A percentile compares a stretch with the other conserved stretches of the same genome.
These are phyloP conservation scores for Tulasnella sp. DNA, from an alignment of 768 basidiomycete genomes.

Conservation along the genomic window DNA sequence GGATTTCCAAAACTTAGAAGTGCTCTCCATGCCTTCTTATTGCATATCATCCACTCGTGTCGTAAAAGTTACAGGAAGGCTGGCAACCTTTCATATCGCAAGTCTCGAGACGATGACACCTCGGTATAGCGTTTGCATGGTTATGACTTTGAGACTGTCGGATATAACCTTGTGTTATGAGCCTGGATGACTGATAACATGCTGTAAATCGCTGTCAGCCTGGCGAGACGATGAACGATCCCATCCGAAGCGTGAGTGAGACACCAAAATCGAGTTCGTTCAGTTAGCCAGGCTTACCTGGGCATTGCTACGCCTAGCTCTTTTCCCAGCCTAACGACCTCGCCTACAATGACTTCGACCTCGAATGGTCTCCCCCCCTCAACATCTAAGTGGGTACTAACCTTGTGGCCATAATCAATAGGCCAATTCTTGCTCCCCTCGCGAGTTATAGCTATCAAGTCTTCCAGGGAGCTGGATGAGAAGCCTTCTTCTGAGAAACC, in stretches of 20 bases:
- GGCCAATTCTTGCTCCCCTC: no score
- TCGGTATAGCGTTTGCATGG: no score
- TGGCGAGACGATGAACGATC: no score
- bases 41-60: neutral
- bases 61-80: neutral
- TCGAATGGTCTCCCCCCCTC: constrained; percentile 9
- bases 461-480: neutral
- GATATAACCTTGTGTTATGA: no score
- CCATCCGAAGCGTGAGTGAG: no score
- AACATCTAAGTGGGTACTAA: constrained; percentile 5
- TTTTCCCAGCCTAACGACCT: constrained; percentile 2
- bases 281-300: constrained; percentile 5
- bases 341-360: constrained; percentile 12
- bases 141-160: no score
- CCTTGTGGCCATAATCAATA: neutral
- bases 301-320: neutral
- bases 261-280: no score
- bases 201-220: no score
- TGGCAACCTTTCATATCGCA: no score
- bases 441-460: neutral
- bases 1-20: neutral
- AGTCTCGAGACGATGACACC: no score
- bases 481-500: neutral
- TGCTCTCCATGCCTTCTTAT: neutral
- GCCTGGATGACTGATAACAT: no score